Conservation (phyloP, 75 land plant genomes). For the Isoetes taiwanensis region DNA sequence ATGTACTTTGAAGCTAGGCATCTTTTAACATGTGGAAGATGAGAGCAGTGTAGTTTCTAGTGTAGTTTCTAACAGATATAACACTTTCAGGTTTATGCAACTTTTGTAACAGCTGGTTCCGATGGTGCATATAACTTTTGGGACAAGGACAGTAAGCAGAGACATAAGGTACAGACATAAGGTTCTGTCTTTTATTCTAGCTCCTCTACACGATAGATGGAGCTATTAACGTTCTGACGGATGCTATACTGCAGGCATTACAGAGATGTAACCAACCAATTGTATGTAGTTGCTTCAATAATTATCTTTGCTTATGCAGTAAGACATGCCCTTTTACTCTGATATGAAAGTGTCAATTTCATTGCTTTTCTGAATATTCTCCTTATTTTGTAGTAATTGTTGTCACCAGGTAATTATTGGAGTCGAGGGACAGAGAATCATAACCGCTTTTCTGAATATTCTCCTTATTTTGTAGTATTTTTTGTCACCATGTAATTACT, state of each 20-base stretch:
- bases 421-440: too few species aligned
- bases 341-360: too few species aligned
- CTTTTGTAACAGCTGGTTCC: not conserved
- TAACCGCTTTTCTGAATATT: too few species aligned
- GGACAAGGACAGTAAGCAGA: conserved; percentile 8
- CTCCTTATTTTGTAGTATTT: not conserved
- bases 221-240: too few species aligned
- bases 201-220: too few species aligned
- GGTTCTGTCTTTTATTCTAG: not conserved
- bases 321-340: not conserved
- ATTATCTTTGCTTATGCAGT: conserved; percentile 8
- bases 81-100: not conserved
- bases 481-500: not conserved
- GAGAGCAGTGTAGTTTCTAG: too few species aligned
- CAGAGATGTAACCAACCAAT: conserved; percentile 1
- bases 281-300: not conserved
- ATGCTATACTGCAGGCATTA: not conserved
- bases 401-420: too few species aligned
- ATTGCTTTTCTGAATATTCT: too few species aligned
- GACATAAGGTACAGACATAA: not conserved
- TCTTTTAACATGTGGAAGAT: too few species aligned
- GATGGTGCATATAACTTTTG: conserved; percentile 6
- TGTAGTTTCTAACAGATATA: too few species aligned
- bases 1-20: too few species aligned
- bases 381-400: too few species aligned